Evolutionary conservation across 2,329 filamentous ascomycete genomes (phyloP).

Genomic region (Ceratocystis cubensis): DNA sequence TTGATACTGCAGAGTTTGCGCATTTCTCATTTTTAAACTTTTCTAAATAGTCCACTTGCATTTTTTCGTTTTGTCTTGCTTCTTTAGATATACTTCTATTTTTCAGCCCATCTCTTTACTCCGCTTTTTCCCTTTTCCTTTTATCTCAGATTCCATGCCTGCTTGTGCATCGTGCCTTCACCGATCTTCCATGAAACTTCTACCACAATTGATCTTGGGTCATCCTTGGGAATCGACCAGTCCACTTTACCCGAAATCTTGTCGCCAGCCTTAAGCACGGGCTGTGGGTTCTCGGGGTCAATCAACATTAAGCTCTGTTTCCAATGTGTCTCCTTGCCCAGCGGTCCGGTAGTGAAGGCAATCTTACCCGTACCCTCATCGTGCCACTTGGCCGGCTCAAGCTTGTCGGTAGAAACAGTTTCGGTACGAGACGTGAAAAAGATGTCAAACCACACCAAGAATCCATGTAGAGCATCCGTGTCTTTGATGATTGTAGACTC

Average conservation of each 20-base stretch:
- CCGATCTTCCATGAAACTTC: conserved; percentile 47
- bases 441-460: conserved; percentile 86
- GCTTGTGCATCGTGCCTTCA: conserved; percentile 32
- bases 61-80: neutral
- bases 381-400: conserved; percentile 49
- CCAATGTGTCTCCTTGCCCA: conserved; percentile 74
- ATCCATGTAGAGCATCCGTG: conserved; percentile 56
- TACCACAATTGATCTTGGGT: conserved; percentile 56
- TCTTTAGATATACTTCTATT: neutral
- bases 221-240: conserved; percentile 56
- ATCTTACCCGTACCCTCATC: conserved; percentile 47
- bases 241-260: conserved; percentile 54
- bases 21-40: conserved; percentile 55
- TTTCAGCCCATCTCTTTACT: neutral
- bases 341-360: conserved; percentile 81
- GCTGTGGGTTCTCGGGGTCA: conserved; percentile 41
- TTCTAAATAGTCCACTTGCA: neutral
- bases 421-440: conserved; percentile 59
- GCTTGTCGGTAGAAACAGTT: conserved; percentile 37
- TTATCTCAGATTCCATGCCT: conserved; percentile 37
- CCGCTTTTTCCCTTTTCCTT: neutral
- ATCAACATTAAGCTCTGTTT: conserved; percentile 67
- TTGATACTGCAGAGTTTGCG: conserved; percentile 63
- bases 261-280: conserved; percentile 40
- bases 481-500: conserved; percentile 30